Conservation (phyloP, 805 yeast genomes). For the Tetrapisispora nanseiensis region DNA sequence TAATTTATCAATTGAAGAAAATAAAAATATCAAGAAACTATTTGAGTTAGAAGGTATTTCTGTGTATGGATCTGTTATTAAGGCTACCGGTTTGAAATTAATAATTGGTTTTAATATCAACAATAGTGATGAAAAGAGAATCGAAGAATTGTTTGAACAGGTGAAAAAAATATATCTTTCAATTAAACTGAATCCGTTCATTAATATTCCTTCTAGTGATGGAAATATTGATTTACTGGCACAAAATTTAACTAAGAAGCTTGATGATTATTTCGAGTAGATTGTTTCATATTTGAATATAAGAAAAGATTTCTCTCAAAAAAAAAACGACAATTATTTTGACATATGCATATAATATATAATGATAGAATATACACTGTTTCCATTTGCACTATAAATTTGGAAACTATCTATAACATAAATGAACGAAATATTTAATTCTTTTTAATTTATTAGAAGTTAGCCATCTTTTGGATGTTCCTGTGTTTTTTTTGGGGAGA, state of each 20-base stretch:
- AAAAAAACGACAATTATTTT: too few relatives aligned
- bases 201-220: slow-evolving; percentile 1
- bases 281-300: background rate
- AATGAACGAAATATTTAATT: too few relatives aligned
- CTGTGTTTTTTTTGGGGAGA: too few relatives aligned
- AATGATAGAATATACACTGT: too few relatives aligned
- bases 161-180: slow-evolving; percentile 19
- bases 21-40: slow-evolving; percentile 14
- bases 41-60: slow-evolving; percentile 24
- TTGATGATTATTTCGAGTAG: slow-evolving; percentile 6
- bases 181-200: slow-evolving; percentile 24
- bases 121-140: slow-evolving; percentile 8
- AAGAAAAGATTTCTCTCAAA: too few relatives aligned
- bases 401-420: too few relatives aligned
- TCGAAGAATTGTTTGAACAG: slow-evolving; percentile 13
- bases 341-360: too few relatives aligned
- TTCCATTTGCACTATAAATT: too few relatives aligned
- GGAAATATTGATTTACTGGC: slow-evolving; percentile 7
- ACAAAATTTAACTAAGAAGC: slow-evolving; percentile 11
- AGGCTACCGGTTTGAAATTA: slow-evolving; percentile 24
- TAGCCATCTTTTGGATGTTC: too few relatives aligned
- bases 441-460: too few relatives aligned
- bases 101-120: slow-evolving; percentile 19
- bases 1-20: slow-evolving; percentile 7
- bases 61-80: slow-evolving; percentile 24